Evolutionary conservation across 306 rosid genomes (phyloP), one percentile per base, ranked within the genome.

Genomic region (Cicer judaicum): DNA sequence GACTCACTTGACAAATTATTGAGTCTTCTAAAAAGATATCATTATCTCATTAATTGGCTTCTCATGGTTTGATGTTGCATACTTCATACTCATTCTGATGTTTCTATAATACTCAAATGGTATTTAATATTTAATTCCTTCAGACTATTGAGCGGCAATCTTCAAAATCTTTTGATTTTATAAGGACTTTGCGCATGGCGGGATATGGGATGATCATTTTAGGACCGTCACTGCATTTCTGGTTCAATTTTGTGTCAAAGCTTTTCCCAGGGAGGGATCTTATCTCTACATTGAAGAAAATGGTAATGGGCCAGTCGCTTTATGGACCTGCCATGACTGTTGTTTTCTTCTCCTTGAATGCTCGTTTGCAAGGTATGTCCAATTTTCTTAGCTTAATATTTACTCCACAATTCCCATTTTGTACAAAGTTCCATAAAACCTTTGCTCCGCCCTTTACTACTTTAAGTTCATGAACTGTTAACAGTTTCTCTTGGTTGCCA

Each of bases 261-360:
- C 83, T 75, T 64, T 91, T 79, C 74, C 98, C 98, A 7, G 68
- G 75, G 80, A 87, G 87, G 66, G 98, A 94, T 78, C 49, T 90
- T 36, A 64, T 78, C 54, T 90, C 97, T 54, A 94, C 95, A 18
- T 79, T 94, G 62, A 91, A 79, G 89, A 94, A 94, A 83, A 94
- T 94, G 96, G 82, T 76, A 50, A 54, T 94, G 93, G 96, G 96
- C 62, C 97, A 94, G 87, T 8, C 82, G 12, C 42, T 88, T 15
- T 94, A 86, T 81, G 98, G 97, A 74, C 97, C 98, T 82, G 24
- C 79, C 64, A 87, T 94, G 96, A 91, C 97, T 75, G 90, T 70
- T 55, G 48, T 82, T 67, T 94, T 94, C 88, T 94, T 94, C 82
- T 91, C 97, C 78, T 36, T 52, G 42, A 94, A 94, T 83, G 97